Evolutionary conservation across 441 rosid species (phyloP), one percentile per base, ranked within the genome.

Genomic region (Heliophila coronopifolia): DNA sequence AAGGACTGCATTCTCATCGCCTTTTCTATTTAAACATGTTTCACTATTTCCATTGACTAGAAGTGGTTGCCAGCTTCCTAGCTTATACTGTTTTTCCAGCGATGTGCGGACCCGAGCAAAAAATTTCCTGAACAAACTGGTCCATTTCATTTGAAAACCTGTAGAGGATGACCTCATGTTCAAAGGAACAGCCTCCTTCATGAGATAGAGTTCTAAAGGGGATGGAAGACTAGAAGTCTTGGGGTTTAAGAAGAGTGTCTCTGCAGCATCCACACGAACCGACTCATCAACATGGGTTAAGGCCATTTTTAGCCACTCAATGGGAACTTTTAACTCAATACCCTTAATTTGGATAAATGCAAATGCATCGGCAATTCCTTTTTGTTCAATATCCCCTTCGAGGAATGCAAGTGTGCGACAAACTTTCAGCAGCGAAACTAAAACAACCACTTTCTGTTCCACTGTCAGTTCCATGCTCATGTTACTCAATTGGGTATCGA

Each of bases 81-180:
- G 82, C 81, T 92, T 92, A 58, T 72, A 64, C 65, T 87, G 95
- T 76, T 80, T 87, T 76, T 87, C 98, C 69, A 92, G 69, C 22
- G 95, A 90, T 19, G 95, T 87, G 42, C 83, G 93, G 44, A 92
- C 98, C 58, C 94, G 83, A 59, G 74, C 64, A 61, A 87, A 92
- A 68, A 85, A 87, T 76, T 87, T 92, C 68, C 95, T 73, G 26
- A 92, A 85, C 79, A 85, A 61, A 79, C 94, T 87, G 52, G 77
- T 76, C 98, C 95, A 92, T 68, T 92, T 92, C 98, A 92, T 92
- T 78, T 92, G 98, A 71, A 92, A 92, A 57, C 92, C 86, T 8
- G 95, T 77, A 44, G 96, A 87, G 66, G 89, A 78, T 65, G 91
- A 83, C 71, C 98, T 78, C 98, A 92, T 92, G 83, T 92, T 92